Evolutionary conservation across 169 alveolate genomes (phyloP).

Genomic region (Plasmodium coatneyi): DNA sequence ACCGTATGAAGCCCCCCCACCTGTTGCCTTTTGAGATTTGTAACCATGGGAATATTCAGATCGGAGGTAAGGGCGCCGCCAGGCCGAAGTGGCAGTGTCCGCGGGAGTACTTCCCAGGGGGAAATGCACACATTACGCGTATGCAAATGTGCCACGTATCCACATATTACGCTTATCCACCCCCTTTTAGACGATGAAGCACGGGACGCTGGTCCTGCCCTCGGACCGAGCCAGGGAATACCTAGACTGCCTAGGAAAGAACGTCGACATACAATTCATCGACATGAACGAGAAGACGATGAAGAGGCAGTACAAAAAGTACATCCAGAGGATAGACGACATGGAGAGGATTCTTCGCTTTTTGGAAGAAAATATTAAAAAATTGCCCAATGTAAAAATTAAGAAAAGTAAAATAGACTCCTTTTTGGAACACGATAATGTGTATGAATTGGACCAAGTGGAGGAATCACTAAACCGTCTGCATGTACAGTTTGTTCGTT

Average conservation of each 20-base stretch:
- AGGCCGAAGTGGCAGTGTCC: no score
- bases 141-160: not conserved
- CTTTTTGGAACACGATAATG: conserved; percentile 86
- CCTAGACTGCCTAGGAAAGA: conserved; percentile 89
- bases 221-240: conserved; percentile 92
- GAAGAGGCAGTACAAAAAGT: conserved; percentile 91
- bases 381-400: conserved; percentile 84
- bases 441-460: conserved; percentile 88
- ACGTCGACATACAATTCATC: conserved; percentile 89
- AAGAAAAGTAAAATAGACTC: conserved; percentile 86
- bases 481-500: conserved; percentile 91
- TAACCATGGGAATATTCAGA: conserved; percentile 63
- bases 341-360: conserved; percentile 92
- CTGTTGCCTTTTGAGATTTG: not conserved
- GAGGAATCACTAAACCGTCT: conserved; percentile 89
- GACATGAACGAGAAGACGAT: conserved; percentile 90
- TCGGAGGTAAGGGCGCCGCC: conserved; percentile 24
- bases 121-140: not conserved
- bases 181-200: conserved; percentile 86
- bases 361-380: conserved; percentile 85
- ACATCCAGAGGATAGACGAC: conserved; percentile 92
- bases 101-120: not conserved
- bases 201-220: conserved; percentile 94
- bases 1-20: not conserved
- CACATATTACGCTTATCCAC: not conserved